Evolutionary conservation across 2,329 filamentous ascomycete species (phyloP).

Genomic region (Ophiostoma sp.): DNA sequence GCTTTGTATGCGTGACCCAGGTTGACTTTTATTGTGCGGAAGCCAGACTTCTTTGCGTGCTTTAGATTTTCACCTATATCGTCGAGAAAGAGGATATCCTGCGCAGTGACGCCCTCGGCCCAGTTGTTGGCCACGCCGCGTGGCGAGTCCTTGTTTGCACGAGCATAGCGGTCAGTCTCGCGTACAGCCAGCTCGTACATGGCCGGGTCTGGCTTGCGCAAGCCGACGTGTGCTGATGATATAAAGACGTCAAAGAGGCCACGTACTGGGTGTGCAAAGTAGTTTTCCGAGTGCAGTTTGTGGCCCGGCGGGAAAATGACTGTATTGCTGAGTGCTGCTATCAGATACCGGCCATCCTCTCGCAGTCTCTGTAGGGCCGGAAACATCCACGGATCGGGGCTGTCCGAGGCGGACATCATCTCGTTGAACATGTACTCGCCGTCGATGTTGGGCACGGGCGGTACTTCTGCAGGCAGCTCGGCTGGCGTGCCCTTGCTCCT

Average conservation of each 20-base stretch:
- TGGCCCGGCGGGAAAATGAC: constrained; percentile 77
- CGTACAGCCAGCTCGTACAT: constrained; percentile 73
- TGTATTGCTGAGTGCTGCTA: constrained; percentile 87
- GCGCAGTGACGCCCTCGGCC: constrained; percentile 49
- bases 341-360: constrained; percentile 58
- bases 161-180: constrained; percentile 59
- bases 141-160: constrained; percentile 43
- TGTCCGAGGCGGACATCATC: constrained; percentile 74
- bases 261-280: constrained; percentile 53
- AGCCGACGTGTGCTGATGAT: constrained; percentile 75
- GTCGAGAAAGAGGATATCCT: constrained; percentile 80
- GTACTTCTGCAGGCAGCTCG: constrained; percentile 40
- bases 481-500: constrained; percentile 21
- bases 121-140: constrained; percentile 40
- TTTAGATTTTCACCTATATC: constrained; percentile 94
- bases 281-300: constrained; percentile 54
- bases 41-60: constrained; percentile 65
- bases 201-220: constrained; percentile 77
- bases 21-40: constrained; percentile 78
- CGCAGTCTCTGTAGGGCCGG: constrained; percentile 70
- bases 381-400: constrained; percentile 80
- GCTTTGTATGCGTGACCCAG: constrained; percentile 74
- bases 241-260: constrained; percentile 80
- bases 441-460: constrained; percentile 67
- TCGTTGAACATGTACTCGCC: constrained; percentile 76